phyloP scores from a whole-genome alignment of 176 grass and related monocot species.

The Guadua angustifolia region DNA sequence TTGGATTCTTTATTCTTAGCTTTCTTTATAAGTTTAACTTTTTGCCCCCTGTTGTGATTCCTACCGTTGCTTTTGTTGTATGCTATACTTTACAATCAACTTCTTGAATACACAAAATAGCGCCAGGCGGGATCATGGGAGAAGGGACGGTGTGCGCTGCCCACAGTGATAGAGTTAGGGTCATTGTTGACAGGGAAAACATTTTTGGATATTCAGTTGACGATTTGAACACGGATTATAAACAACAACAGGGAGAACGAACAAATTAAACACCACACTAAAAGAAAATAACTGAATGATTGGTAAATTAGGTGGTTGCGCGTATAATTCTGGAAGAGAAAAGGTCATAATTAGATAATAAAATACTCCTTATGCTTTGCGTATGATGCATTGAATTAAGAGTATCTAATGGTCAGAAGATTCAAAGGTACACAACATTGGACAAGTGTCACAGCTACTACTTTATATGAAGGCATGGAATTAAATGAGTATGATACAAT shows the following conservation, averaged over 20 bases:
- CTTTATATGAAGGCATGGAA: background rate
- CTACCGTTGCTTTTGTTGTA: no score
- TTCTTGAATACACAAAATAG: no score
- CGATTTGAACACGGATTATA: constrained; percentile 25
- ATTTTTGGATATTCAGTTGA: background rate
- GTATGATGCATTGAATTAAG: constrained; percentile 1
- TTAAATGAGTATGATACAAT: constrained; percentile 4
- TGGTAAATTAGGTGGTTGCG: no score
- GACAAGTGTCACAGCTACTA: background rate
- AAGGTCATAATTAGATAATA: background rate
- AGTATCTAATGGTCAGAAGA: background rate
- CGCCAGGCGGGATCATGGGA: no score
- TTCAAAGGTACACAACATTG: background rate
- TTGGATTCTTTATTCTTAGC: background rate
- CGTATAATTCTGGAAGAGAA: no score
- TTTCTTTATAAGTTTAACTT: background rate
- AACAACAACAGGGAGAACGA: background rate
- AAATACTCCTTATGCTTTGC: background rate
- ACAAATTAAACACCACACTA: background rate
- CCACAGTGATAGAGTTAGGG: background rate
- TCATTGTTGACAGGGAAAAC: background rate
- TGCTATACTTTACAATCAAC: no score
- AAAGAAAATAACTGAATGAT: background rate
- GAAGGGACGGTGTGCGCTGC: no score
- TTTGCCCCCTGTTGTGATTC: no score